Base-by-base conservation (phyloP, 768 basidiomycete species). In the Leucocoprinus birnbaumii region DNA sequence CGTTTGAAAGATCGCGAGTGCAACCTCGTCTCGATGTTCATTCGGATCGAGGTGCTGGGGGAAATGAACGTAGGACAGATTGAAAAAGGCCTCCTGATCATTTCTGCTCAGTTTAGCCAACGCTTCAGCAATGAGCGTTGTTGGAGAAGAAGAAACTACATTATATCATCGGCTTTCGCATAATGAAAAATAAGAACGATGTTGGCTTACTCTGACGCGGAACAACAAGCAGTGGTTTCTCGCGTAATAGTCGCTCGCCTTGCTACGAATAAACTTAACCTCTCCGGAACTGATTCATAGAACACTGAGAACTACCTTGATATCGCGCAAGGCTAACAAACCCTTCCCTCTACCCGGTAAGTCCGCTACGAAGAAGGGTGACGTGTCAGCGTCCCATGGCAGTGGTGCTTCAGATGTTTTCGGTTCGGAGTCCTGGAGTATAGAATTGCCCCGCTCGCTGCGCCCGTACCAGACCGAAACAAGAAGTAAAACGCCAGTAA, bases 1-100 rank as follows among this genome's bases (percentile, higher is more conserved):
- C 2, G 86, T 87, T 64, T 84, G 76, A 63, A 86, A 83, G 54
- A 84, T 86, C 0, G 83, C 82, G 16, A 88, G 68, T 0, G 81
- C 81, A n/a, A 83, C 67, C 61, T 78, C 71, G 16, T 75, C 72
- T 35, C 63, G 67, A 58, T 72, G 69, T 45, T 60, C 66, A 58
- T 56, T 69, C 21, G 70, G 75, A 45, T 74, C 64, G 26, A 78
- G 57, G 26, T 70, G 58, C 35, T 67, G 50, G 0, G 83, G 82
- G 34, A 84, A 70, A 56, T 80, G 70, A 27, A 83, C 78, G 59
- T 80, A 82, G 8, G 84, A 85, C 8, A 86, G 73, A 52, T 83
- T 77, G 56, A 76, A 72, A 61, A 82, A 83, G 5, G 75, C 70
- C 25, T 71, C 66, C 22, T 67, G 73, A 37, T 75, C 69, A 2